Percentiles rank a stretch among this genome's conserved stretches.
Evolutionary conservation across 345 rosid species (phyloP).

Genomic region (Physaria fendleri): DNA sequence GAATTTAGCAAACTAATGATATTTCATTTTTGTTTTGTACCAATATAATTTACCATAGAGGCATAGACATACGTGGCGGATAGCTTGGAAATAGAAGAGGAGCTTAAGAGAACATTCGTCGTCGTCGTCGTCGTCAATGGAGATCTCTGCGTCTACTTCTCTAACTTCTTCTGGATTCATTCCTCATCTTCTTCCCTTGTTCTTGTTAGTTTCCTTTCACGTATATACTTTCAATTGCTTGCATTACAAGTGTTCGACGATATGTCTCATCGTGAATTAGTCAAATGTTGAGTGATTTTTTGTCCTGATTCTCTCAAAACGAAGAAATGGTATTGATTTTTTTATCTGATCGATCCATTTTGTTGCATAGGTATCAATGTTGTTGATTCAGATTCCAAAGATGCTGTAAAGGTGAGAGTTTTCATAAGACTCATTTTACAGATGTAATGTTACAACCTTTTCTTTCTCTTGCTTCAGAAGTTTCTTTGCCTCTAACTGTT

Average conservation of each 20-base stretch:
- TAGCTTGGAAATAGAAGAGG: constrained; percentile 7
- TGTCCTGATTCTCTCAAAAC: neutral
- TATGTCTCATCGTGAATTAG: constrained; percentile 3
- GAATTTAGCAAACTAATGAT: too few species aligned
- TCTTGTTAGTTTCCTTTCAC: too few species aligned
- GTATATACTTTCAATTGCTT: neutral
- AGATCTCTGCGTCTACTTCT: constrained; percentile 24
- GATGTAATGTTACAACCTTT: neutral
- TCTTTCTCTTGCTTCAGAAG: neutral
- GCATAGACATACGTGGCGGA: constrained; percentile 26
- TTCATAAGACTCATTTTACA: neutral
- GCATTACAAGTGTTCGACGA: constrained; percentile 17
- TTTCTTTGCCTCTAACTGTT: constrained; percentile 18
- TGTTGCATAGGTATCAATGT: constrained; percentile 21
- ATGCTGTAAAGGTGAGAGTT: constrained; percentile 40
- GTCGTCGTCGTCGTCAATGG: constrained; percentile 34
- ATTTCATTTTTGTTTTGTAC: too few species aligned
- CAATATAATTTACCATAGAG: too few species aligned
- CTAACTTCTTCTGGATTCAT: constrained; percentile 12
- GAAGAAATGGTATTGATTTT: neutral
- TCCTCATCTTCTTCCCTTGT: constrained; percentile 15
- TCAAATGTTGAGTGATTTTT: neutral
- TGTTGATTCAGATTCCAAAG: constrained; percentile 27
- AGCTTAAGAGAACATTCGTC: neutral
- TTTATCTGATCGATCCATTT: neutral